phyloP scores from a whole-genome alignment of 768 basidiomycete genomes.

The Rhodotorula kratochvilovae region DNA sequence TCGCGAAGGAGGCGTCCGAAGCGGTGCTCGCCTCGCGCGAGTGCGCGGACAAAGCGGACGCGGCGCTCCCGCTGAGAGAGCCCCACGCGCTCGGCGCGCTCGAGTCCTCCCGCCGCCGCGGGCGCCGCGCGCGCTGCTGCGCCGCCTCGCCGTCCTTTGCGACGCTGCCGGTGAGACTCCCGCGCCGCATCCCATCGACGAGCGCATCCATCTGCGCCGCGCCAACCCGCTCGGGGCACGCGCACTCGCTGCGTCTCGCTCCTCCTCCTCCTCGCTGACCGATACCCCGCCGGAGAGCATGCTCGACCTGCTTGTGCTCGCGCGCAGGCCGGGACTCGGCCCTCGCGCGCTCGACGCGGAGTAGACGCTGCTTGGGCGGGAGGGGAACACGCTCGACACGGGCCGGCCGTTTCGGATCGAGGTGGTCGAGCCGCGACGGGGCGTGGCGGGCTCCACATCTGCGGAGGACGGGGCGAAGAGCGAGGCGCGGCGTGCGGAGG shows the following conservation, averaged over 20 bases:
- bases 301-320: too few species aligned
- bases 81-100: not conserved
- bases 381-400: not conserved
- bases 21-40: constrained; percentile 10
- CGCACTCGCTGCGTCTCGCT: not conserved
- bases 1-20: constrained; percentile 24
- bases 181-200: not conserved
- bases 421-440: not conserved
- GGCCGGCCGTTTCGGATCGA: not conserved
- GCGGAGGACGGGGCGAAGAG: not conserved
- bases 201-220: constrained; percentile 9
- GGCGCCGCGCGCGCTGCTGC: not conserved
- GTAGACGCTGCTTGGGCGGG: not conserved
- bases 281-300: too few species aligned
- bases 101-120: not conserved
- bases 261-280: not conserved
- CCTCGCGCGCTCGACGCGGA: not conserved
- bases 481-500: not conserved
- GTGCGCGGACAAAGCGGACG: not conserved
- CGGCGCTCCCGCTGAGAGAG: not conserved
- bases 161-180: not conserved
- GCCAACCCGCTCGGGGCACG: not conserved
- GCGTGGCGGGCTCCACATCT: not conserved
- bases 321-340: too few species aligned
- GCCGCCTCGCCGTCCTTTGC: not conserved